Evolutionary conservation across 768 basidiomycete genomes (phyloP).

Genomic region (Leccinum subgranulosum): DNA sequence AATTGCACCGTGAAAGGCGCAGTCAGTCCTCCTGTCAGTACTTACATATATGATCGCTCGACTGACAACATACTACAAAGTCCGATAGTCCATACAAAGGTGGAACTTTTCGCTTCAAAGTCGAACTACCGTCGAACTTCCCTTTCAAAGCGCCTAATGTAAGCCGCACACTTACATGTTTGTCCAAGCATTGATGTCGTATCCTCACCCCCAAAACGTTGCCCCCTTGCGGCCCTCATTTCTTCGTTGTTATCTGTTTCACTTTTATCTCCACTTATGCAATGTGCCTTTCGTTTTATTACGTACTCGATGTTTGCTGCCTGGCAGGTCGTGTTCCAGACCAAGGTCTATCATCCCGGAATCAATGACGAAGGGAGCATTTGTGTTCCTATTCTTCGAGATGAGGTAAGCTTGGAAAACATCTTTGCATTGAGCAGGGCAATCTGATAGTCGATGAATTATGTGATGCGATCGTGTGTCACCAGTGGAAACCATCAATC

Average conservation of each 20-base stretch:
- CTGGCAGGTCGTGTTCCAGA: constrained; percentile 72
- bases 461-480: constrained; percentile 4
- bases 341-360: constrained; percentile 88
- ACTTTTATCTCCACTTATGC: not conserved
- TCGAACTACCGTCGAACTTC: constrained; percentile 74
- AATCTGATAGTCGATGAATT: constrained; percentile 4
- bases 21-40: constrained; percentile 39
- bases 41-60: constrained; percentile 1
- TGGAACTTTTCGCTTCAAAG: constrained; percentile 73
- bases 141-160: constrained; percentile 87
- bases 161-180: constrained; percentile 19
- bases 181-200: not conserved
- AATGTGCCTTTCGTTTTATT: constrained; percentile 4
- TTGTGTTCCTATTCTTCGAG: constrained; percentile 79
- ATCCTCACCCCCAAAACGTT: constrained; percentile 20
- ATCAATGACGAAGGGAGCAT: constrained; percentile 88
- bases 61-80: constrained; percentile 35
- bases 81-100: constrained; percentile 78
- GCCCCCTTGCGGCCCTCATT: constrained; percentile 1
- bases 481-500: constrained; percentile 83
- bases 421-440: not conserved
- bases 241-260: not conserved
- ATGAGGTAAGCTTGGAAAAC: constrained; percentile 51
- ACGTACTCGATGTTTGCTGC: constrained; percentile 16
- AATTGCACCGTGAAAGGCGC: constrained; percentile 72